phyloP scores from a whole-genome alignment of 2,329 filamentous ascomycete species.

The Ophiocordyceps camponoti-saundersi region DNA sequence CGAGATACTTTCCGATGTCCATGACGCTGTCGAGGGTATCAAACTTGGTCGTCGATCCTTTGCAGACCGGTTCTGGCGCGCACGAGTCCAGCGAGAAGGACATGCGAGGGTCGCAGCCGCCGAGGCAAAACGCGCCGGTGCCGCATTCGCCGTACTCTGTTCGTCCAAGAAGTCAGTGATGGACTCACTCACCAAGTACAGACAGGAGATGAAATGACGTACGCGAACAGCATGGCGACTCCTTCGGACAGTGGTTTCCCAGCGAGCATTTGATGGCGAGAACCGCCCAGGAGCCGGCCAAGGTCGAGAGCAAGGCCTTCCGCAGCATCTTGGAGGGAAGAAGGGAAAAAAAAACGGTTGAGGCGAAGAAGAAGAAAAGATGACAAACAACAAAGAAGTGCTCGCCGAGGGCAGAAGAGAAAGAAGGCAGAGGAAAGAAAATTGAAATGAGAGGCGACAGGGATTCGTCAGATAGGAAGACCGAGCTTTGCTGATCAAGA shows the following conservation, averaged over 20 bases:
- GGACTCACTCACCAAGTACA: neutral
- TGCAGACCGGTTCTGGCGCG: slow-evolving; percentile 67
- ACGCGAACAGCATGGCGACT: slow-evolving; percentile 68
- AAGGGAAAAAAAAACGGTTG: neutral
- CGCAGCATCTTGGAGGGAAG: slow-evolving; percentile 12
- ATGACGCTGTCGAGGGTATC: slow-evolving; percentile 49
- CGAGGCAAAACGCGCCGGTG: slow-evolving; percentile 85
- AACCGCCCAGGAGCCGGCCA: slow-evolving; percentile 15
- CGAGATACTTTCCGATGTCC: slow-evolving; percentile 68
- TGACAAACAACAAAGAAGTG: too few relatives aligned
- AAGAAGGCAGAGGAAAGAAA: neutral
- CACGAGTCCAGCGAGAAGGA: slow-evolving; percentile 76
- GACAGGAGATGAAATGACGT: slow-evolving; percentile 20
- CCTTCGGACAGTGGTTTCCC: slow-evolving; percentile 48
- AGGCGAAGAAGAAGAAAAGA: neutral
- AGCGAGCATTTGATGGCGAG: slow-evolving; percentile 25
- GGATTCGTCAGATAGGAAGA: too few relatives aligned
- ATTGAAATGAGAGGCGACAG: neutral
- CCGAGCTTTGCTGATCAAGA: too few relatives aligned
- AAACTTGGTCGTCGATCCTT: slow-evolving; percentile 59
- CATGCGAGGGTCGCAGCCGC: slow-evolving; percentile 79
- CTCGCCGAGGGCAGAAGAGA: neutral
- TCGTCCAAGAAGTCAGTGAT: neutral
- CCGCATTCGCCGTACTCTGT: slow-evolving; percentile 86
- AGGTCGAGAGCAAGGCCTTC: slow-evolving; percentile 12